Evolutionary conservation across 257 asterid genomes (phyloP).

Genomic region (Linderniella brevidens): DNA sequence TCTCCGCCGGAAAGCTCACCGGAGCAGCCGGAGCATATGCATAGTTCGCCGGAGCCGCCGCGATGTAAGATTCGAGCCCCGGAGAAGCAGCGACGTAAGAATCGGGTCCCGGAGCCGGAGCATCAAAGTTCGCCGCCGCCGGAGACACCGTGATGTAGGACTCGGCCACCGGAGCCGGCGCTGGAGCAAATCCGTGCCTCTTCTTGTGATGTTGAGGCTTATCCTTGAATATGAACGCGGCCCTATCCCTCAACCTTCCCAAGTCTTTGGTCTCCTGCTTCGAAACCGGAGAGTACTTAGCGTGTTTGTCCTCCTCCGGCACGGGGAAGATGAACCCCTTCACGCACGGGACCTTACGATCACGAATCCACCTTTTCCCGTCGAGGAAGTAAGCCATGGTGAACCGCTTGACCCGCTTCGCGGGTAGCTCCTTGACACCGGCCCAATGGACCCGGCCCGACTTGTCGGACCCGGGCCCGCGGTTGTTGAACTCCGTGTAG

Average conservation of each 20-base stretch:
- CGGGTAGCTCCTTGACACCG: slow-evolving; percentile 58
- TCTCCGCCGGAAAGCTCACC: too few relatives aligned
- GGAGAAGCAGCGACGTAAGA: too few relatives aligned
- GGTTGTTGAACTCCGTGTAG: slow-evolving; percentile 60
- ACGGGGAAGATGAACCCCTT: slow-evolving; percentile 33
- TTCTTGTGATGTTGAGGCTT: too few relatives aligned
- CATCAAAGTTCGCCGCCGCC: too few relatives aligned
- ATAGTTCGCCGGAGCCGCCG: too few relatives aligned
- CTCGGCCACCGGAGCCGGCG: too few relatives aligned
- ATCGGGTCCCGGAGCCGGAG: too few relatives aligned
- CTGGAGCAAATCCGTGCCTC: too few relatives aligned
- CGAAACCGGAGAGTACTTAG: slow-evolving; percentile 39
- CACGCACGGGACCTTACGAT: slow-evolving; percentile 25
- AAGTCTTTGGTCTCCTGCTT: slow-evolving; percentile 53
- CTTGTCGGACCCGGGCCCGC: slow-evolving; percentile 55
- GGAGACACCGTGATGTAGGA: too few relatives aligned
- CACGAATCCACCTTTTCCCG: slow-evolving; percentile 38
- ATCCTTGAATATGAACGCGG: too few relatives aligned
- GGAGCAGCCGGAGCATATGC: too few relatives aligned
- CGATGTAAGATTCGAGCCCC: too few relatives aligned
- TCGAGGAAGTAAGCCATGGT: slow-evolving; percentile 31
- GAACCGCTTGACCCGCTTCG: slow-evolving; percentile 33
- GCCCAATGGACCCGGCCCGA: slow-evolving; percentile 32
- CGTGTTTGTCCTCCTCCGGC: slow-evolving; percentile 27
- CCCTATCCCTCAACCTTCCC: slow-evolving; percentile 9